phyloP scores from a whole-genome alignment of 495 filamentous ascomycete genomes.

The Entonaema liquescens region DNA sequence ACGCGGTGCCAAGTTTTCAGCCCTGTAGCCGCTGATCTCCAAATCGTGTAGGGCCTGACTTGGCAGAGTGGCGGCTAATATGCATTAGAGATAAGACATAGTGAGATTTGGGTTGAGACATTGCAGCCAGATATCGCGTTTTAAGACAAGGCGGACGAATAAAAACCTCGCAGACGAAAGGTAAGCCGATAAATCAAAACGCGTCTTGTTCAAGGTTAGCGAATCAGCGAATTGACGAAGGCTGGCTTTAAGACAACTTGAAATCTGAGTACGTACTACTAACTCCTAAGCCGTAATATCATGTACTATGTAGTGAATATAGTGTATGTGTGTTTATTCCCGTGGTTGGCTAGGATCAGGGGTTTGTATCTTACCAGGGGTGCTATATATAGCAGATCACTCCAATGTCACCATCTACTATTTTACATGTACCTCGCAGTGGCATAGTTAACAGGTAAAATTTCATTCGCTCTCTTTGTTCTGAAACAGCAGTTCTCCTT shows the following conservation, averaged over 20 bases:
- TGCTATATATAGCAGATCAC: not conserved
- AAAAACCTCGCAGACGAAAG: not conserved
- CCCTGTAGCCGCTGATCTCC: not conserved
- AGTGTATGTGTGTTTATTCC: not conserved
- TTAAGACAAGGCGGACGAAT: not conserved
- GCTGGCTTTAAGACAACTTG: not conserved
- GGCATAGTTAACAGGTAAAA: not conserved
- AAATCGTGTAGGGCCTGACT: not conserved
- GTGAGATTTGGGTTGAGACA: not conserved
- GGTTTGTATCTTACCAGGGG: not conserved
- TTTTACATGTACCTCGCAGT: not conserved
- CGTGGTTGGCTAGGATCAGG: not conserved
- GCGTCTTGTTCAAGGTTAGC: not conserved
- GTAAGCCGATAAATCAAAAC: not conserved
- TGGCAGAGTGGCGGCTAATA: not conserved
- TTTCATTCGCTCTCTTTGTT: not conserved
- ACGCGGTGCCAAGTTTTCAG: not conserved
- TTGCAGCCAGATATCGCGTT: not conserved
- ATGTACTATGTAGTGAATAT: no score
- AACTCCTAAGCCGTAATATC: no score
- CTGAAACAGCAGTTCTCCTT: slow-evolving; percentile 1
- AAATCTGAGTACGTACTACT: not conserved
- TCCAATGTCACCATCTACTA: not conserved
- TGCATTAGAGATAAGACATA: not conserved
- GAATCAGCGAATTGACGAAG: not conserved